A percentile compares a stretch with the other conserved stretches of the same genome.
phyloP scores from a whole-genome alignment of 306 rosid species.

The Malus sieversii region DNA sequence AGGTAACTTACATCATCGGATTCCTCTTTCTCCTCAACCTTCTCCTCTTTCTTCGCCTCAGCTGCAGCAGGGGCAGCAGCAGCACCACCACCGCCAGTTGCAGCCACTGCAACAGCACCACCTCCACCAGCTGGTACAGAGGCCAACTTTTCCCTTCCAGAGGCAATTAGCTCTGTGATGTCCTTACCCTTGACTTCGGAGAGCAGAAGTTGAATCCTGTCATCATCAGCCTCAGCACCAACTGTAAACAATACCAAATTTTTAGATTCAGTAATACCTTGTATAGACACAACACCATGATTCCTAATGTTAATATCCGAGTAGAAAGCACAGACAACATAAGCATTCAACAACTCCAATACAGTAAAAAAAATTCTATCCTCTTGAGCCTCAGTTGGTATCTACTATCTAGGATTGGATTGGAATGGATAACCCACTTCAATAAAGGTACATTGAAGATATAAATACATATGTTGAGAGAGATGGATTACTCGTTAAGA shows the following conservation, averaged over 20 bases:
- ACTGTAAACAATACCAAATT: conserved; percentile 20
- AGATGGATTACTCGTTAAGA: no score
- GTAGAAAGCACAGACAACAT: background rate
- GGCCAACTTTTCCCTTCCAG: conserved; percentile 64
- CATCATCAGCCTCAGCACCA: conserved; percentile 63
- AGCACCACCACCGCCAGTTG: conserved; percentile 19
- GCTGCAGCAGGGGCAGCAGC: conserved; percentile 54
- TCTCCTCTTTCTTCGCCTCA: conserved; percentile 71
- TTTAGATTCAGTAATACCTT: background rate
- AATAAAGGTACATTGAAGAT: no score
- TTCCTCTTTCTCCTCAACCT: conserved; percentile 73
- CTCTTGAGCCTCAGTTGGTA: background rate
- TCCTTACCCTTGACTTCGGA: conserved; percentile 61
- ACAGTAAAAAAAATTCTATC: background rate
- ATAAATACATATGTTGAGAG: no score
- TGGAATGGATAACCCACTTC: background rate
- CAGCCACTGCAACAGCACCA: conserved; percentile 32
- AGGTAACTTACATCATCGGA: conserved; percentile 59
- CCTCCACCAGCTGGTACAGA: conserved; percentile 64
- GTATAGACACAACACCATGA: background rate
- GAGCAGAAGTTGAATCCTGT: conserved; percentile 38
- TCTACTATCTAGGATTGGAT: background rate
- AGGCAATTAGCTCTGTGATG: conserved; percentile 61
- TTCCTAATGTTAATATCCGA: background rate
- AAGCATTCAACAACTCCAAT: background rate